Conservation (phyloP, 345 rosid species). For the Raphanus sativus region DNA sequence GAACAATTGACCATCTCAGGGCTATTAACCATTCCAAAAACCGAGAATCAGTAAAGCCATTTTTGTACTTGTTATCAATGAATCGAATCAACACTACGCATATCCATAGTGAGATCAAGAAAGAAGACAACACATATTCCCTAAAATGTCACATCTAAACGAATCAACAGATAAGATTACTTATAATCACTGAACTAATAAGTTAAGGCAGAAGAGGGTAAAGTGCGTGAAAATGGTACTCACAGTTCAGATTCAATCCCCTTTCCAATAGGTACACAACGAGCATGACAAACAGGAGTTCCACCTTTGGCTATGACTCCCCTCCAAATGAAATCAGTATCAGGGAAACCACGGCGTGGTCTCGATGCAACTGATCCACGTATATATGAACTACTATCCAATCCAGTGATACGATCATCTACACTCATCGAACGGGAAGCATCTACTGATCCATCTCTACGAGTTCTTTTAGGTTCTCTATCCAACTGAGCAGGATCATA, state of each 20-base stretch:
- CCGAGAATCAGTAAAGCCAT: slow-evolving; percentile 21
- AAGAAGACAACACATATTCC: no score
- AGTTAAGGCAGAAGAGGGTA: slow-evolving; percentile 4
- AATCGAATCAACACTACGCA: slow-evolving; percentile 12
- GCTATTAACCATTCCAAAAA: slow-evolving; percentile 47
- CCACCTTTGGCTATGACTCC: slow-evolving; percentile 63
- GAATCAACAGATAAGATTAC: slow-evolving; percentile 4
- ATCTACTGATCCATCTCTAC: slow-evolving; percentile 60
- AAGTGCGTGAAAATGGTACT: slow-evolving; percentile 34
- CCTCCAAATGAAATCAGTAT: slow-evolving; percentile 61
- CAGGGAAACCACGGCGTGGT: slow-evolving; percentile 40
- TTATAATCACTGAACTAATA: not conserved
- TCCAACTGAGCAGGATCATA: slow-evolving; percentile 57
- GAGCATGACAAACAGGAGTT: slow-evolving; percentile 60
- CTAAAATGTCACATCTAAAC: no score
- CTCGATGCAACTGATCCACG: slow-evolving; percentile 49
- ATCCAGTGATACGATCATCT: slow-evolving; percentile 51
- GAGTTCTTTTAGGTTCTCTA: slow-evolving; percentile 66
- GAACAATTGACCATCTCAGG: slow-evolving; percentile 93
- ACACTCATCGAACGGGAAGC: slow-evolving; percentile 52
- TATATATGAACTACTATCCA: slow-evolving; percentile 45
- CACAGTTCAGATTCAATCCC: slow-evolving; percentile 51
- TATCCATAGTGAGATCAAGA: no score
- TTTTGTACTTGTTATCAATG: not conserved
- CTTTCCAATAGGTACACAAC: slow-evolving; percentile 55